phyloP scores from a whole-genome alignment of 2,329 filamentous ascomycete species.

The Aspergillus amoenus region DNA sequence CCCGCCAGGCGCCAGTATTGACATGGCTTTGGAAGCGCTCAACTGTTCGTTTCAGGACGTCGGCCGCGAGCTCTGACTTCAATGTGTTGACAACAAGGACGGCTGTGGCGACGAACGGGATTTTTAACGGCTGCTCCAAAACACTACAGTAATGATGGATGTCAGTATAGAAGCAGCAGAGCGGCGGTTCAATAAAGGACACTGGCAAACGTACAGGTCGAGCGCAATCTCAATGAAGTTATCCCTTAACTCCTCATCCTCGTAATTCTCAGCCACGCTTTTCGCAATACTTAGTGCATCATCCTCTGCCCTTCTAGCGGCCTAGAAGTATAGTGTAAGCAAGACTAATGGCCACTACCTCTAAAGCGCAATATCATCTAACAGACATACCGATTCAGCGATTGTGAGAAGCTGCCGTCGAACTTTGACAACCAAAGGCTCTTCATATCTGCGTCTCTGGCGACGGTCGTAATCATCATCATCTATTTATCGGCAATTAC shows the following conservation, averaged over 20 bases:
- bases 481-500: slow-evolving; percentile 47
- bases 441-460: slow-evolving; percentile 72
- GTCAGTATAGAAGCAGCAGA: slow-evolving; percentile 13
- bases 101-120: slow-evolving; percentile 87
- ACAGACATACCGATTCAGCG: slow-evolving; percentile 64
- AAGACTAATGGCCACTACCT: not conserved
- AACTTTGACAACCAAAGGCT: slow-evolving; percentile 68
- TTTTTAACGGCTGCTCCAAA: slow-evolving; percentile 92
- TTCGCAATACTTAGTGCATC: slow-evolving; percentile 74
- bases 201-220: slow-evolving; percentile 59
- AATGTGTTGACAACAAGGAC: slow-evolving; percentile 76
- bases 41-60: slow-evolving; percentile 66
- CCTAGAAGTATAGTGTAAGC: slow-evolving; percentile 35
- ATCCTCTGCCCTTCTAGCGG: slow-evolving; percentile 74
- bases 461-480: slow-evolving; percentile 75
- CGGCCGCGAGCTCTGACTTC: slow-evolving; percentile 70
- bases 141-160: slow-evolving; percentile 46
- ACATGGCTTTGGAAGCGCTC: slow-evolving; percentile 66
- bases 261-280: slow-evolving; percentile 76
- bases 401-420: slow-evolving; percentile 77
- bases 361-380: not conserved
- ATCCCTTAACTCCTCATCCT: slow-evolving; percentile 74
- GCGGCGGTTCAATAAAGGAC: not conserved
- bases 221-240: slow-evolving; percentile 72
- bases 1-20: slow-evolving; percentile 75